A percentile compares a stretch with the other conserved stretches of the same genome.
phyloP scores from a whole-genome alignment of 805 yeast species.

The Candida maesae region DNA sequence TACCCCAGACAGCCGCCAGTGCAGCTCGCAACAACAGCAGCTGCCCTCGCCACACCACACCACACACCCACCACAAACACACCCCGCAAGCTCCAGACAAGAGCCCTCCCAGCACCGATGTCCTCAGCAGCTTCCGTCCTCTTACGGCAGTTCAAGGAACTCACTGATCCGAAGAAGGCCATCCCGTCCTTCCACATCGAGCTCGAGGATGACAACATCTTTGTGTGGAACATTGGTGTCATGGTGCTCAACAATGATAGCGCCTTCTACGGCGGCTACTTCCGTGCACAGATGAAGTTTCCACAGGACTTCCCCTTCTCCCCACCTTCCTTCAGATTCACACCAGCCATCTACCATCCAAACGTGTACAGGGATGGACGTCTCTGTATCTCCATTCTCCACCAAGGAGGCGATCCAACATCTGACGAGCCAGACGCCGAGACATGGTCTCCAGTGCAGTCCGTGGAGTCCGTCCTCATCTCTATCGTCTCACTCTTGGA shows the following conservation, averaged over 20 bases:
- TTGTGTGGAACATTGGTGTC: conserved; percentile 80
- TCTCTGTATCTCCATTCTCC: conserved; percentile 88
- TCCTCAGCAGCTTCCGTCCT: conserved; percentile 71
- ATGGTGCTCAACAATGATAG: conserved; percentile 90
- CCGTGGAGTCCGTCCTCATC: conserved; percentile 85
- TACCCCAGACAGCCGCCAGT: no score
- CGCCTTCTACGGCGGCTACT: conserved; percentile 89
- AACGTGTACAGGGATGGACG: conserved; percentile 93
- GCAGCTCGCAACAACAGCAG: no score
- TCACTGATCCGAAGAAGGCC: conserved; percentile 87
- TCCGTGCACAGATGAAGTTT: conserved; percentile 90
- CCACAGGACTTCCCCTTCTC: conserved; percentile 88
- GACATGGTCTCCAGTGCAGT: conserved; percentile 92
- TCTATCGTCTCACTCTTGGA: conserved; percentile 87
- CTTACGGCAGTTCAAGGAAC: conserved; percentile 90
- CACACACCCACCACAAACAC: conserved; percentile 1
- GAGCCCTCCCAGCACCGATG: conserved; percentile 5
- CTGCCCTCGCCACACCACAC: no score
- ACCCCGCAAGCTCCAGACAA: neutral
- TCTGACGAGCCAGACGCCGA: conserved; percentile 90
- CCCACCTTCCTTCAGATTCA: conserved; percentile 90
- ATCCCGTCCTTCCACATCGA: conserved; percentile 69
- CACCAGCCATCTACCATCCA: conserved; percentile 93
- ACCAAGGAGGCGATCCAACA: conserved; percentile 86
- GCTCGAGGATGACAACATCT: conserved; percentile 58